A percentile compares a stretch with the other conserved stretches of the same genome.
phyloP scores from a whole-genome alignment of 2,329 filamentous ascomycete species.

The Nemania sp. region DNA sequence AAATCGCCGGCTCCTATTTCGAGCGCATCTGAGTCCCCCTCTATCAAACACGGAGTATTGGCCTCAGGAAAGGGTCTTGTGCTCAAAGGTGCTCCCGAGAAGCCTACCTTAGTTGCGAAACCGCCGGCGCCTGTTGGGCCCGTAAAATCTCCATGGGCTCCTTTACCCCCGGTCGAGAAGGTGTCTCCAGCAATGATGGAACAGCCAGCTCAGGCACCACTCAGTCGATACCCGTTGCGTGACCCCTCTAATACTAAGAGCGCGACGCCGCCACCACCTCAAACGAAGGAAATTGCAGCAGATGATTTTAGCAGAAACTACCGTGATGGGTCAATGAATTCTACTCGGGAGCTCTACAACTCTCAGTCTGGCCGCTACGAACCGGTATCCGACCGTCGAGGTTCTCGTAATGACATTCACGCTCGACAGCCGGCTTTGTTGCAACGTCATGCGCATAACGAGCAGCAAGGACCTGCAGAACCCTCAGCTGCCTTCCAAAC shows the following conservation, averaged over 20 bases:
- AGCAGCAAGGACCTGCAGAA: constrained; percentile 71
- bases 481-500: constrained; percentile 88
- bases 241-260: constrained; percentile 62
- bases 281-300: constrained; percentile 82
- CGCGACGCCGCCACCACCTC: constrained; percentile 54
- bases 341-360: constrained; percentile 82
- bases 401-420: constrained; percentile 68
- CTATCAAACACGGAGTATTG: constrained; percentile 51
- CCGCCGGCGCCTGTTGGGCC: constrained; percentile 69
- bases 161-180: constrained; percentile 83
- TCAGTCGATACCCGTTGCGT: constrained; percentile 55
- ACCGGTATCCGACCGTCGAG: constrained; percentile 79
- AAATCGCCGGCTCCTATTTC: constrained; percentile 48
- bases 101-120: constrained; percentile 74
- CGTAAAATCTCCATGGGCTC: constrained; percentile 89
- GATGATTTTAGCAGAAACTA: constrained; percentile 91
- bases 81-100: constrained; percentile 70
- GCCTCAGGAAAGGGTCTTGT: constrained; percentile 65
- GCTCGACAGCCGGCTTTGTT: constrained; percentile 77
- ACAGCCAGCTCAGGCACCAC: constrained; percentile 42
- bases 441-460: constrained; percentile 70
- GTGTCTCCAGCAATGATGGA: constrained; percentile 72
- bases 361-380: constrained; percentile 95
- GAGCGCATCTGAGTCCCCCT: constrained; percentile 44
- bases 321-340: constrained; percentile 68